These are phyloP conservation scores for Trichoderma sp. DNA, from an alignment of 2,329 filamentous ascomycete species.

Conservation along the genomic window DNA sequence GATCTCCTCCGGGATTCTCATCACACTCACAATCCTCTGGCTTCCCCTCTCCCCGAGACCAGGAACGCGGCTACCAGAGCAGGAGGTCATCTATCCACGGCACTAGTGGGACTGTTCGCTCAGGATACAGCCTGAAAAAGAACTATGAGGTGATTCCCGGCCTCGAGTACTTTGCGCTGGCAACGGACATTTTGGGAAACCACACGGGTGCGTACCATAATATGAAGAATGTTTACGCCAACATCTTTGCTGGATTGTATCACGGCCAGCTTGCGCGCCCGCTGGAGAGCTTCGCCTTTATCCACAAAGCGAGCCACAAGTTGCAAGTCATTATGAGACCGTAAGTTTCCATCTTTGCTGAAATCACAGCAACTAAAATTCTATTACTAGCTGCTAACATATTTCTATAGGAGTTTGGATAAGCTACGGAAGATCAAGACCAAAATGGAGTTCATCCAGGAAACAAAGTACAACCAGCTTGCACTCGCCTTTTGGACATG, in stretches of 20 bases:
- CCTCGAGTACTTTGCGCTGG: slow-evolving; percentile 83
- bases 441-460: slow-evolving; percentile 39
- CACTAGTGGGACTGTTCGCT: slow-evolving; percentile 25
- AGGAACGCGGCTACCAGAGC: slow-evolving; percentile 44
- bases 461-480: slow-evolving; percentile 56
- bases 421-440: slow-evolving; percentile 44
- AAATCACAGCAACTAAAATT: not conserved
- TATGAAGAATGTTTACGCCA: slow-evolving; percentile 79
- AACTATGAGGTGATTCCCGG: slow-evolving; percentile 88
- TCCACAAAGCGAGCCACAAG: slow-evolving; percentile 54
- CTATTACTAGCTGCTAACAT: not conserved
- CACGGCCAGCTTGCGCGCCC: slow-evolving; percentile 84
- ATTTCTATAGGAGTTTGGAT: slow-evolving; percentile 44
- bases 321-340: slow-evolving; percentile 73
- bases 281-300: slow-evolving; percentile 73
- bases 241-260: slow-evolving; percentile 82
- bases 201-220: slow-evolving; percentile 75
- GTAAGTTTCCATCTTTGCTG: slow-evolving; percentile 43
- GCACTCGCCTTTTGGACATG: slow-evolving; percentile 89
- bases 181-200: slow-evolving; percentile 80
- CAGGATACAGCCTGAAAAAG: slow-evolving; percentile 36
- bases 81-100: slow-evolving; percentile 54
- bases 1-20: slow-evolving; percentile 50
- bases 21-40: slow-evolving; percentile 49
- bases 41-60: slow-evolving; percentile 51